phyloP scores from a whole-genome alignment of 768 basidiomycete genomes.

The Piloderma croceum region DNA sequence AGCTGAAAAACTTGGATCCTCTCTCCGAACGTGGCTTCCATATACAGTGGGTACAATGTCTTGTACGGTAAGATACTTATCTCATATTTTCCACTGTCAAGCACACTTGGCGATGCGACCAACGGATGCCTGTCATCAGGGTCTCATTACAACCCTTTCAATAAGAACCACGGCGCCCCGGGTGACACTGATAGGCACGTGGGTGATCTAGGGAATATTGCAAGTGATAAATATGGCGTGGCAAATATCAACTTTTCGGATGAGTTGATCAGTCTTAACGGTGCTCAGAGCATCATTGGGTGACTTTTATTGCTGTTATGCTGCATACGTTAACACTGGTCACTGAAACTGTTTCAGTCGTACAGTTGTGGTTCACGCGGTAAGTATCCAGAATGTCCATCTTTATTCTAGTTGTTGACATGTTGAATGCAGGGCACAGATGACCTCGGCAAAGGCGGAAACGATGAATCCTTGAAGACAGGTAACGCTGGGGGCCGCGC shows the following conservation, averaged over 20 bases:
- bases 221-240: constrained; percentile 56
- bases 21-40: constrained; percentile 68
- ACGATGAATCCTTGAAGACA: constrained; percentile 67
- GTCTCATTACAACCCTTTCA: constrained; percentile 72
- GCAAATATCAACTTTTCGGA: constrained; percentile 50
- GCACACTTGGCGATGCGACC: constrained; percentile 55
- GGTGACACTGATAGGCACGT: constrained; percentile 55
- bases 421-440: constrained; percentile 52
- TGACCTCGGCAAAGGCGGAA: constrained; percentile 67
- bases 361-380: constrained; percentile 69
- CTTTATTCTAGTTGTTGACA: constrained; percentile 7
- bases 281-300: constrained; percentile 66
- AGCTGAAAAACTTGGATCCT: constrained; percentile 54
- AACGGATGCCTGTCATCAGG: constrained; percentile 66
- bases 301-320: constrained; percentile 25
- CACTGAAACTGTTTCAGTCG: constrained; percentile 36
- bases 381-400: constrained; percentile 22
- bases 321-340: constrained; percentile 4
- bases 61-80: neutral
- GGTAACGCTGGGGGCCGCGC: constrained; percentile 72
- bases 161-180: constrained; percentile 60
- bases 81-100: constrained; percentile 5
- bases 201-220: constrained; percentile 74
- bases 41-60: constrained; percentile 53
- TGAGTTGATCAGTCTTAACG: constrained; percentile 57